Evolutionary conservation across 371 early-diverging fungal species (phyloP).

Genomic region (Actinomucor elegans): DNA sequence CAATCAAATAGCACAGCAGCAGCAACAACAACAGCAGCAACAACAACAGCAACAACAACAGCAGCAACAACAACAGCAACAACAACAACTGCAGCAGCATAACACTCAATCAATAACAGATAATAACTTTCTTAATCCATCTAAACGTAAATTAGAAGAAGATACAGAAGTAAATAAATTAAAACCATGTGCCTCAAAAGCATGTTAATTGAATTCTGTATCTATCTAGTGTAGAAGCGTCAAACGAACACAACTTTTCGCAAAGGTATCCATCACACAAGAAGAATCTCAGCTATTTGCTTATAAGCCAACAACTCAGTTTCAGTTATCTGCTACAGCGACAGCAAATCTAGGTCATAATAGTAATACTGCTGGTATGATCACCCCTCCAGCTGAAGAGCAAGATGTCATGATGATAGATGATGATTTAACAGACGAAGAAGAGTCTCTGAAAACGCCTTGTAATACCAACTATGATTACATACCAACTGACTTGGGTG

Average conservation of each 20-base stretch:
- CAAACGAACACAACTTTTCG: too few species aligned
- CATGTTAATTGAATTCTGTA: background rate
- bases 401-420: slow-evolving; percentile 8
- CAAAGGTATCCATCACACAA: too few species aligned
- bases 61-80: slow-evolving; percentile 3
- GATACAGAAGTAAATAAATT: too few species aligned
- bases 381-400: background rate
- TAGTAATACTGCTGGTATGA: background rate
- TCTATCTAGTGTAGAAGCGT: too few species aligned
- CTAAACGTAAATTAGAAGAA: background rate
- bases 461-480: background rate
- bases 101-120: background rate
- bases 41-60: too few species aligned
- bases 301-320: background rate
- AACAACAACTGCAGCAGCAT: too few species aligned
- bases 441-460: slow-evolving; percentile 12
- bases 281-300: too few species aligned
- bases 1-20: background rate
- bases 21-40: too few species aligned
- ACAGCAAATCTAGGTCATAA: background rate
- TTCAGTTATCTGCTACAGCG: background rate
- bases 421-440: slow-evolving; percentile 14
- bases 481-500: background rate
- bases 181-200: too few species aligned
- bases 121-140: background rate